A percentile compares a stretch with the other conserved stretches of the same genome.
phyloP scores from a whole-genome alignment of 345 rosid species.

The Brassica cretica region DNA sequence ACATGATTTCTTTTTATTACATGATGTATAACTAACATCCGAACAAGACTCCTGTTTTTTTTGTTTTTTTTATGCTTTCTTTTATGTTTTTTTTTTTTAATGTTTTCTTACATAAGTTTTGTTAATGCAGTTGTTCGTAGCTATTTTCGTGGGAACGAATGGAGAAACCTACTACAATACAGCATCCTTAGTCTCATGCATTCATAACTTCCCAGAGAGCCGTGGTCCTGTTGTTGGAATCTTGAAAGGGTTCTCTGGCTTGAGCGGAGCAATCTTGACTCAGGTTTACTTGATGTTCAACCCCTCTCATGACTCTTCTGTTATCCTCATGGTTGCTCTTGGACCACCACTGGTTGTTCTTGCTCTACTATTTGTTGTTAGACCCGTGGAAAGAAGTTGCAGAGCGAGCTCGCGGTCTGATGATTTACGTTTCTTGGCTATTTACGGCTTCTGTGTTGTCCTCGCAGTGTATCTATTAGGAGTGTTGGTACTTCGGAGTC shows the following conservation, averaged over 20 bases:
- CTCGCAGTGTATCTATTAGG: slow-evolving; percentile 73
- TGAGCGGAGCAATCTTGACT: slow-evolving; percentile 89
- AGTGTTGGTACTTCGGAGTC: slow-evolving; percentile 64
- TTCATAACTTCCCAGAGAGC: slow-evolving; percentile 82
- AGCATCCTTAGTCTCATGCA: slow-evolving; percentile 72
- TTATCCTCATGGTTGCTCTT: slow-evolving; percentile 71
- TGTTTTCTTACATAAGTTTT: background rate
- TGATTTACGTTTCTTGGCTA: slow-evolving; percentile 45
- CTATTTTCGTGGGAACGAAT: slow-evolving; percentile 77
- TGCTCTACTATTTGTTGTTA: slow-evolving; percentile 59
- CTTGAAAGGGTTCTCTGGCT: slow-evolving; percentile 85
- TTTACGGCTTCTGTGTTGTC: slow-evolving; percentile 59
- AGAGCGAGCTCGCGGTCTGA: slow-evolving; percentile 56
- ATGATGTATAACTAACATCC: background rate
- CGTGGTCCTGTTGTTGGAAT: slow-evolving; percentile 87
- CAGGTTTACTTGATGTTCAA: slow-evolving; percentile 67
- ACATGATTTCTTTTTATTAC: background rate
- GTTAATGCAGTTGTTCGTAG: slow-evolving; percentile 60
- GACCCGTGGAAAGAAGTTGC: slow-evolving; percentile 67
- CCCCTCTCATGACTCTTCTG: slow-evolving; percentile 60
- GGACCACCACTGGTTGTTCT: slow-evolving; percentile 69
- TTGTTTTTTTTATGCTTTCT: background rate
- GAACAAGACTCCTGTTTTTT: background rate
- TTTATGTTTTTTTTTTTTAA: background rate
- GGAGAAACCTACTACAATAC: slow-evolving; percentile 94